Base-by-base conservation (phyloP, 208 protist species). In the Acanthamoeba pearcei region DNA sequence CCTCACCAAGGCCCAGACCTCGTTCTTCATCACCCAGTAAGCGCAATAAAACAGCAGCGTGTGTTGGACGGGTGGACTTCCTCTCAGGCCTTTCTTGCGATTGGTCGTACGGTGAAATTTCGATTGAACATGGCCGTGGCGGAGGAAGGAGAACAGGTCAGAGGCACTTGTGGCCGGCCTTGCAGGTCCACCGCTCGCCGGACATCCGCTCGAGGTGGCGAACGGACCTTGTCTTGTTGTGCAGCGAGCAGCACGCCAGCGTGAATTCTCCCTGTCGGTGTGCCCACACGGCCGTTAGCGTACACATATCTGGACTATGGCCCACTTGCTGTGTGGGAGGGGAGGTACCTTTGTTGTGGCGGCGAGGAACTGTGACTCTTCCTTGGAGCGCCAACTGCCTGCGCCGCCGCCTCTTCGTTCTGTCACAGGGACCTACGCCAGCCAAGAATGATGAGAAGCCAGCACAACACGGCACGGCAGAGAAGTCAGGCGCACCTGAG, bases 21-120 rank as follows among this genome's bases (percentile, higher is more conserved):
- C 55, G 24, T 96, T 96, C 74, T 80, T 15, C 70, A 78, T 96
- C 92, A 96, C 95, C 76, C 6, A 60, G 51, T 95, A 82, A 82
- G 74, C n/a, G n/a, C n/a, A n/a, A n/a, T n/a, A n/a, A n/a, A n/a
- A n/a, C n/a, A n/a, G n/a, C n/a, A n/a, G n/a, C n/a, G n/a, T n/a
- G n/a, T n/a, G n/a, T n/a, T n/a, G n/a, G n/a, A n/a, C n/a, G n/a
- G n/a, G n/a, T n/a, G n/a, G n/a, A n/a, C n/a, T n/a, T n/a, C n/a
- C n/a, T n/a, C n/a, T n/a, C n/a, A n/a, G n/a, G n/a, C n/a, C n/a
- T n/a, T n/a, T n/a, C n/a, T n/a, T n/a, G n/a, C n/a, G 46, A 51
- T 51, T 51, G 46, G 46, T n/a, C n/a, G n/a, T 46, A 1, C 3
- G 1, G 42, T 46, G 42, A 46, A 46, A 46, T 46, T 46, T 46